phyloP scores from a whole-genome alignment of 2,329 filamentous ascomycete genomes.

The Lachnellula subtilissima region DNA sequence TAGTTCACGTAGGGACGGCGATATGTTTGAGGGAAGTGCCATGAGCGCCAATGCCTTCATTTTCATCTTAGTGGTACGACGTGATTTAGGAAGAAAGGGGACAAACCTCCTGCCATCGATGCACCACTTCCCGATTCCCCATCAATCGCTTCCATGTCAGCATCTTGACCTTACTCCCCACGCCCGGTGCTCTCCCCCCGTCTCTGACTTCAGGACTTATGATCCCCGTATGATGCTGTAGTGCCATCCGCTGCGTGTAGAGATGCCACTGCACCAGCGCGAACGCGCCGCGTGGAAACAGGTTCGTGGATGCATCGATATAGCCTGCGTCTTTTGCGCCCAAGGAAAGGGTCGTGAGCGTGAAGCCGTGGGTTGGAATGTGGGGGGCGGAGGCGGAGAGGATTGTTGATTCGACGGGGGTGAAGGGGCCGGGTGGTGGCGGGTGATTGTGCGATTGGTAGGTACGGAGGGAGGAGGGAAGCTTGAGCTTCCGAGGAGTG shows the following conservation, averaged over 20 bases:
- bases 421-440: conserved; percentile 56
- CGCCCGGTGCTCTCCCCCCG: conserved; percentile 35
- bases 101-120: conserved; percentile 80
- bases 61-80: not conserved
- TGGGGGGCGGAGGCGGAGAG: conserved; percentile 75
- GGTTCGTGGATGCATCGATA: conserved; percentile 76
- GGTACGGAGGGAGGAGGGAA: conserved; percentile 18
- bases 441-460: conserved; percentile 71
- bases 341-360: conserved; percentile 62
- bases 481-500: not conserved
- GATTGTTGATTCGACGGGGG: conserved; percentile 65
- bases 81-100: not conserved
- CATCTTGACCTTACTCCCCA: conserved; percentile 61
- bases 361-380: conserved; percentile 80
- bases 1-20: conserved; percentile 72
- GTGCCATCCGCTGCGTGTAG: conserved; percentile 56
- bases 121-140: conserved; percentile 67
- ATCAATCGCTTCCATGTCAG: conserved; percentile 73
- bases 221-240: conserved; percentile 35
- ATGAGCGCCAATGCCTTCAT: conserved; percentile 72
- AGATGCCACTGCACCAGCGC: conserved; percentile 78
- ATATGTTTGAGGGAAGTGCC: conserved; percentile 76
- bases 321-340: conserved; percentile 83
- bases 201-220: conserved; percentile 32
- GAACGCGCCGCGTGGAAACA: conserved; percentile 76